phyloP scores from a whole-genome alignment of 805 yeast genomes.

The Ogataea saltuana region DNA sequence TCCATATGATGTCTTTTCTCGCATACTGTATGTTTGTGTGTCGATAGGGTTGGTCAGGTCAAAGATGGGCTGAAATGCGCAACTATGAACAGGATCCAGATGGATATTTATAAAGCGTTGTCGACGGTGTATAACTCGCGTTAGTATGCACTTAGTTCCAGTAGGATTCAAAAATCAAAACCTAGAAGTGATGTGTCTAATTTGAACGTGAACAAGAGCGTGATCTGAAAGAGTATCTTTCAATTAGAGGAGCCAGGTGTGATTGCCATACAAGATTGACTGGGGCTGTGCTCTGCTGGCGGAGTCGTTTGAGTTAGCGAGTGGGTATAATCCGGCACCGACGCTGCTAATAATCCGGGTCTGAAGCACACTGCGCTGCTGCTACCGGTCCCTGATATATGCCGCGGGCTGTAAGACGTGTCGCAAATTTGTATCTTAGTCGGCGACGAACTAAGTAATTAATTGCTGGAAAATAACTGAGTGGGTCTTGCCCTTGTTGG shows the following conservation, averaged over 20 bases:
- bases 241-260: not conserved
- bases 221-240: not conserved
- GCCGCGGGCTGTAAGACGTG: not conserved
- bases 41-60: not conserved
- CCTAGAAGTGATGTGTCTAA: conserved; percentile 5
- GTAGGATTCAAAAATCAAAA: conserved; percentile 2
- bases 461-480: not conserved
- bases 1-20: conserved; percentile 31
- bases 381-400: not conserved
- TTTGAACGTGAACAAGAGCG: conserved; percentile 1
- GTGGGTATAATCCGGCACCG: not conserved
- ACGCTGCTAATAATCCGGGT: not conserved
- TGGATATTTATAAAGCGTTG: not conserved
- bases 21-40: conserved; percentile 10
- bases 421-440: no score
- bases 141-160: not conserved
- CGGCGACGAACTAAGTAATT: not conserved
- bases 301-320: not conserved
- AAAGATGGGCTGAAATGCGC: no score
- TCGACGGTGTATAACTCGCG: not conserved
- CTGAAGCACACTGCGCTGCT: conserved; percentile 3
- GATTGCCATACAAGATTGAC: not conserved
- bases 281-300: not conserved
- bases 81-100: no score
- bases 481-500: not conserved